These are phyloP conservation scores for Torulaspora maleeae DNA, from an alignment of 805 yeast species.

Conservation along the genomic window DNA sequence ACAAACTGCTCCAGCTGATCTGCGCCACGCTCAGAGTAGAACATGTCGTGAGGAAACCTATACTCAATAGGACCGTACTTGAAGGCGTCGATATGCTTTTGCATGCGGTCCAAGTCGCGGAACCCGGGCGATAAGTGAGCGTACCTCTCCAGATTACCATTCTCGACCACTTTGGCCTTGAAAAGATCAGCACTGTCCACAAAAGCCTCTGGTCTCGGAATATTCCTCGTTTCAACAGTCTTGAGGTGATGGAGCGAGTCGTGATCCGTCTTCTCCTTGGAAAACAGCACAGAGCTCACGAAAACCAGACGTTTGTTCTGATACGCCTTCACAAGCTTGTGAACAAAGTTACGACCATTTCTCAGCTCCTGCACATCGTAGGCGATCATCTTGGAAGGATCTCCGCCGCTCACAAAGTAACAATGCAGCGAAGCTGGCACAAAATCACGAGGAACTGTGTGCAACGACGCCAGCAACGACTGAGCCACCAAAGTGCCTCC, in stretches of 20 bases:
- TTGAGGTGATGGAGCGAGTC: constrained; percentile 22
- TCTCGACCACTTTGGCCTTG: constrained; percentile 14
- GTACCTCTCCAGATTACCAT: constrained; percentile 10
- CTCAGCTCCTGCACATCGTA: constrained; percentile 52
- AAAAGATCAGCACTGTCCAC: constrained; percentile 22
- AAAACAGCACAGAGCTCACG: constrained; percentile 48
- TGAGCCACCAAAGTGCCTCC: constrained; percentile 71
- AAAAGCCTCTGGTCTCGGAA: constrained; percentile 35
- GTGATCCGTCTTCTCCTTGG: constrained; percentile 18
- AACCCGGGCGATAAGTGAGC: constrained; percentile 10
- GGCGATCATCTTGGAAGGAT: constrained; percentile 41
- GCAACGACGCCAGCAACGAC: constrained; percentile 54
- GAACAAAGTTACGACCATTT: constrained; percentile 49
- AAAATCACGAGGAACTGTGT: constrained; percentile 44
- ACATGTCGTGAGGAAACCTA: constrained; percentile 36
- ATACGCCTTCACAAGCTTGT: constrained; percentile 49
- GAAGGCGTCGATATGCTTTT: constrained; percentile 34
- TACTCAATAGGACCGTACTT: constrained; percentile 33
- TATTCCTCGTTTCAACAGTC: constrained; percentile 34
- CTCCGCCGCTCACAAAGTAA: constrained; percentile 55
- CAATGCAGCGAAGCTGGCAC: constrained; percentile 60
- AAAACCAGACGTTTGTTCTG: constrained; percentile 52
- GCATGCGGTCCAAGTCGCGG: constrained; percentile 5
- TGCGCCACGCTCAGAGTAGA: constrained; percentile 18
- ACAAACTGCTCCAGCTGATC: constrained; percentile 28